phyloP scores from a whole-genome alignment of 441 rosid species.

The Pelargonium hybrid region DNA sequence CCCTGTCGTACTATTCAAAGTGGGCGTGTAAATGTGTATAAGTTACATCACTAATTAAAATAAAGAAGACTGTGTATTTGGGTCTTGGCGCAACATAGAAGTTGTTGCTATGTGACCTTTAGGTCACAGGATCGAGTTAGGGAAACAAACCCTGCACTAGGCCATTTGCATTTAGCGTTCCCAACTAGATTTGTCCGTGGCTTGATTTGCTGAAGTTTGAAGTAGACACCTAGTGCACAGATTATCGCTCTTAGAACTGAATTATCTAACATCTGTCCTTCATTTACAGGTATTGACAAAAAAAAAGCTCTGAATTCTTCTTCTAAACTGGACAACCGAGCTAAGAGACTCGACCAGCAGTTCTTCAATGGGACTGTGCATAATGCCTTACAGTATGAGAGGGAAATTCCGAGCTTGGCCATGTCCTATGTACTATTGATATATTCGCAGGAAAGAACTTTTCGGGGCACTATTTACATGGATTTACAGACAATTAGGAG shows the following conservation, averaged over 20 bases:
- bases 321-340: conserved; percentile 4
- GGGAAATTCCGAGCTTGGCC: conserved; percentile 1
- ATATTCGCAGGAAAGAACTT: background rate
- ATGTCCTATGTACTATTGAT: background rate
- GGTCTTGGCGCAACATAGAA: no score
- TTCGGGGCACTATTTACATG: conserved; percentile 1
- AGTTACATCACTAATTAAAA: background rate
- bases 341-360: background rate
- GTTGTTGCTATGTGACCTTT: no score
- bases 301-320: conserved; percentile 4
- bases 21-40: background rate
- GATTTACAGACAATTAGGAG: background rate
- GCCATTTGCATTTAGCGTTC: no score
- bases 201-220: background rate
- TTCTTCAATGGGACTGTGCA: background rate
- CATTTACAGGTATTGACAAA: background rate
- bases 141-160: no score
- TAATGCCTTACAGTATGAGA: background rate
- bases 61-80: no score
- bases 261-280: background rate
- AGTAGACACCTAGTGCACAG: background rate
- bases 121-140: no score
- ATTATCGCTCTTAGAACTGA: background rate
- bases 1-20: background rate
- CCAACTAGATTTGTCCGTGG: background rate